Evolutionary conservation across 306 rosid species (phyloP).

Genomic region (Senna tora): DNA sequence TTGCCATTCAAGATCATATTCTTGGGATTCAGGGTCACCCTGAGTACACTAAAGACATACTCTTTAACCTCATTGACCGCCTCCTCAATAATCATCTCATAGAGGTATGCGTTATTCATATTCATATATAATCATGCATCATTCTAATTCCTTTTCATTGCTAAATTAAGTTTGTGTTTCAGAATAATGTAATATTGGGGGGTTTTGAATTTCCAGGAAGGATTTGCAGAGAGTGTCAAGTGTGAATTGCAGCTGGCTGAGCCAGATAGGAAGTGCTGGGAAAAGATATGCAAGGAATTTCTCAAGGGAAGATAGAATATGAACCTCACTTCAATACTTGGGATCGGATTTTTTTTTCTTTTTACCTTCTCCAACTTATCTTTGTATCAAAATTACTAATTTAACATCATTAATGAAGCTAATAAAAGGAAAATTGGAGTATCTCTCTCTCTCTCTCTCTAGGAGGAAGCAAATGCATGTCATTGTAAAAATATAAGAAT

Average conservation of each 20-base stretch:
- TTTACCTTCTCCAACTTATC: too few relatives aligned
- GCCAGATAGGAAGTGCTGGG: constrained; percentile 59
- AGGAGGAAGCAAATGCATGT: not conserved
- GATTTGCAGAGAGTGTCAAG: constrained; percentile 58
- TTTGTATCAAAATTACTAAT: too few relatives aligned
- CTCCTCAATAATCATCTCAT: constrained; percentile 49
- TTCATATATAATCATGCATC: too few relatives aligned
- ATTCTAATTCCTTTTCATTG: too few relatives aligned
- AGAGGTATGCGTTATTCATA: too few relatives aligned
- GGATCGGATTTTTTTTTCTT: too few relatives aligned
- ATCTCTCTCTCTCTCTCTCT: too few relatives aligned
- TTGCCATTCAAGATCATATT: constrained; percentile 56
- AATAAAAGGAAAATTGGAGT: not conserved
- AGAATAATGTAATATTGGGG: not conserved
- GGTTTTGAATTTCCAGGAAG: constrained; percentile 43
- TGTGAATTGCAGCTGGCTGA: constrained; percentile 45
- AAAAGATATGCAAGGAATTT: constrained; percentile 62
- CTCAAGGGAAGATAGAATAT: constrained; percentile 48
- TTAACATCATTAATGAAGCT: not conserved
- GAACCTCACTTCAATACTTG: too few relatives aligned
- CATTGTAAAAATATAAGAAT: not conserved
- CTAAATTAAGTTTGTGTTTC: not conserved
- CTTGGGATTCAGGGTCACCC: constrained; percentile 84
- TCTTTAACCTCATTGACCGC: constrained; percentile 58
- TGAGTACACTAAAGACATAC: constrained; percentile 65